phyloP scores from a whole-genome alignment of 345 rosid species.

The Gossypium rotundifolium region DNA sequence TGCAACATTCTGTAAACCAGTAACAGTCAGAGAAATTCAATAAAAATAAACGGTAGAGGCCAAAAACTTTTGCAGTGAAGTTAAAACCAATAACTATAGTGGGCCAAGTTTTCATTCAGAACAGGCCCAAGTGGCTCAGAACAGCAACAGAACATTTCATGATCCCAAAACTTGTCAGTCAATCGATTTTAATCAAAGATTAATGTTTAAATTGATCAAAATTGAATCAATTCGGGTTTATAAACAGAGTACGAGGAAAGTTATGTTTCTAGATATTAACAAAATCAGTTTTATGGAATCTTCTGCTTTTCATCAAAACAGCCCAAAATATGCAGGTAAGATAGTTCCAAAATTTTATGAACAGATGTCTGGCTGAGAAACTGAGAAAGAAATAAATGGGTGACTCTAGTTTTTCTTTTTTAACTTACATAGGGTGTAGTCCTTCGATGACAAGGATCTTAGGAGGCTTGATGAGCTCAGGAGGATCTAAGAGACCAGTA shows the following conservation, averaged over 20 bases:
- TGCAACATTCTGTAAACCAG: not conserved
- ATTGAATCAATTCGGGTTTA: not conserved
- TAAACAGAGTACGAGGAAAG: not conserved
- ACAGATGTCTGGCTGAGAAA: conserved; percentile 8
- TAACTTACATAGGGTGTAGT: conserved; percentile 89
- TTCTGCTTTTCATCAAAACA: not conserved
- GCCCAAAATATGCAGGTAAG: not conserved
- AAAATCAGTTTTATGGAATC: not conserved
- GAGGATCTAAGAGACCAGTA: conserved; percentile 80
- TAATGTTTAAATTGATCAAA: not conserved
- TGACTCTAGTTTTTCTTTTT: not conserved
- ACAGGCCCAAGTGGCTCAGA: not conserved
- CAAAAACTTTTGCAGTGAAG: not conserved
- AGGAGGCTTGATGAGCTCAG: conserved; percentile 89
- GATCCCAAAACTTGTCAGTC: not conserved
- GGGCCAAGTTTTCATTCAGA: not conserved
- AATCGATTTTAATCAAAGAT: not conserved
- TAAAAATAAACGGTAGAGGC: not conserved
- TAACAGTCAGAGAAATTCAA: not conserved
- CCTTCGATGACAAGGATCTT: conserved; percentile 99
- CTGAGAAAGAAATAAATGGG: conserved; percentile 13
- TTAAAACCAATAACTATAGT: not conserved
- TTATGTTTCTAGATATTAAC: not conserved
- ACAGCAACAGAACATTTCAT: not conserved
- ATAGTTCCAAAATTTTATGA: not conserved